A percentile compares a stretch with the other conserved stretches of the same genome.
Conservation (phyloP, 208 protist genomes). For the Vickermania ingenoplastis region DNA sequence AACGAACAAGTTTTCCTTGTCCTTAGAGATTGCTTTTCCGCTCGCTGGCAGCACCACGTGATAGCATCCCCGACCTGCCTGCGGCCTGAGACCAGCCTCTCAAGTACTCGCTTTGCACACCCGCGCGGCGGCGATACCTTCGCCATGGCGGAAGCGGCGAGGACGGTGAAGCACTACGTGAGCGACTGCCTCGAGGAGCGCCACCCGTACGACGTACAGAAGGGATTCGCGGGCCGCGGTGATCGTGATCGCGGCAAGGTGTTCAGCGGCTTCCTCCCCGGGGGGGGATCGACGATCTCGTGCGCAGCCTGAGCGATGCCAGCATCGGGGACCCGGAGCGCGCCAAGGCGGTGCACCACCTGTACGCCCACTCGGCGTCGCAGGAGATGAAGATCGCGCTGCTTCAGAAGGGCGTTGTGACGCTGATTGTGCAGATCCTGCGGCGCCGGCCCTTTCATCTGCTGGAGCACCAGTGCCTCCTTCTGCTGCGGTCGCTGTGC, state of each 20-base stretch:
- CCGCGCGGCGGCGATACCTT: too few species aligned
- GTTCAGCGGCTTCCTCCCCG: constrained; percentile 43
- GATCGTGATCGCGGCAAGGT: constrained; percentile 46
- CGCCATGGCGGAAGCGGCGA: constrained; percentile 63
- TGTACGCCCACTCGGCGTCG: constrained; percentile 65
- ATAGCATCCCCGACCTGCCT: too few species aligned
- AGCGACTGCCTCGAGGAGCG: constrained; percentile 77
- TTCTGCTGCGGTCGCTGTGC: constrained; percentile 62
- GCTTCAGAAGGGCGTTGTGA: constrained; percentile 48
- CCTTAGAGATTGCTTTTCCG: too few species aligned
- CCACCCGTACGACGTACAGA: constrained; percentile 69
- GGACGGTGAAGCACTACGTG: constrained; percentile 69
- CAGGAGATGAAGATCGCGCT: constrained; percentile 68
- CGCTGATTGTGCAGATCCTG: constrained; percentile 30
- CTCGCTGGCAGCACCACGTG: too few species aligned
- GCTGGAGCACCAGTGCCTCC: constrained; percentile 51
- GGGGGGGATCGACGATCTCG: constrained; percentile 25
- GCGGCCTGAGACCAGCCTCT: too few species aligned
- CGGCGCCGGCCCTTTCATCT: constrained; percentile 10
- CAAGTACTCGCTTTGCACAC: too few species aligned
- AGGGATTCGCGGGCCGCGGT: constrained; percentile 53
- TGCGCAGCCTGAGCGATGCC: constrained; percentile 44
- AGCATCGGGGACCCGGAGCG: constrained; percentile 31
- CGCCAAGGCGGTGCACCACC: constrained; percentile 40
- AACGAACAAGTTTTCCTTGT: too few species aligned